Evolutionary conservation across 2,329 filamentous ascomycete genomes (phyloP), one percentile per base, ranked within the genome.

Genomic region (Tolypocladium endophyticum): DNA sequence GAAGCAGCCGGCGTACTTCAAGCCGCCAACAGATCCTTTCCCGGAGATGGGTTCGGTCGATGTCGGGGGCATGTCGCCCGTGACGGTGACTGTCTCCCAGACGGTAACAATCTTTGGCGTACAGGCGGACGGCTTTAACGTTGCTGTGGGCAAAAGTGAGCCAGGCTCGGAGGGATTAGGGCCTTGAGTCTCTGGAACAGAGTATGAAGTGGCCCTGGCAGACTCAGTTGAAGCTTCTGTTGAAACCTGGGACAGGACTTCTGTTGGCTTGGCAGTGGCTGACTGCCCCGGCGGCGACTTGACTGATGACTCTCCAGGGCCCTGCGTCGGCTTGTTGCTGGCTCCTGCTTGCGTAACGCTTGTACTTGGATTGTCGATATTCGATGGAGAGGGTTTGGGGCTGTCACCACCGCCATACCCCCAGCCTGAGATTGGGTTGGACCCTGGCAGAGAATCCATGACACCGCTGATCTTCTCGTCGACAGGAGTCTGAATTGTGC

Each of bases 341-440:
- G 23, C 35, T 2, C 28, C 23, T n/a, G 11, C 39, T 36, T 35
- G 55, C 23, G 20, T 55, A n/a, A 12, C 45, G 55, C 43, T 35
- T 4, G 50, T 33, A 18, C 7, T 33, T n/a, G 50, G 50, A 11
- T n/a, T 6, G 28, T 12, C 28, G 50, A 28, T 35, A 3, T 33
- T 33, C 28, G 50, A 20, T 35, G 33, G 47, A 1, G 59, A 52
- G 5, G 38, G 36, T 9, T 50, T 18, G 4, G 58, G 23, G 52
- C 43, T 58, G 52, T 61, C 59, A 39, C 54, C 64, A 25, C 64
- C 69, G 60, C 81, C 81, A 60, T 76, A 76, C 35, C 70, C 66
- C 76, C 79, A 87, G 54, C 81, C 79, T 43, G 75, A 75, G n/a
- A 85, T 68, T 4, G 77, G 76, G 72, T 82, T 82, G 70, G 78